Base-by-base conservation (phyloP, 2,329 filamentous ascomycete genomes). In the Seiridium unicorne region DNA sequence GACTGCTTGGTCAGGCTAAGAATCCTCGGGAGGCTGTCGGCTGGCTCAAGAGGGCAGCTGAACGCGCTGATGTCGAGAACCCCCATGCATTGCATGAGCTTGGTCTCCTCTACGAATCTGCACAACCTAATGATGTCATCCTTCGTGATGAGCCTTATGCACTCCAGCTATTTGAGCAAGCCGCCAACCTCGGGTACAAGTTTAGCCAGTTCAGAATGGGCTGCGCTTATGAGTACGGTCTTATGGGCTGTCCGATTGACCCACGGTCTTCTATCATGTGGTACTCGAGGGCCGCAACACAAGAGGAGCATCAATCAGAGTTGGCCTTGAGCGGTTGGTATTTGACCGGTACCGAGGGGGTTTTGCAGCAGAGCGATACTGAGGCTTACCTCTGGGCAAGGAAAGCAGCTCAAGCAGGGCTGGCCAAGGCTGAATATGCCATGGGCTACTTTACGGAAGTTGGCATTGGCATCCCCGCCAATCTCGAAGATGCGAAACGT, bases 391-490 rank as follows among this genome's bases (percentile, higher is more conserved):
- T 99, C 2, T 99, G 95, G 95, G 94, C 95, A 9, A 84, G 94
- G 31, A 98, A 97, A 76, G 94, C 95, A 2, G 95, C 95, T 0
- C 86, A 89, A 64, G 90, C 92, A 3, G 93, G 94, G 3, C 77
- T 97, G 44, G 88, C 92, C 6, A 99, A 98, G 80, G 95, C 95
- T 0, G 91, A 98, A 77, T 98, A 97, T 76, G 95, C 94, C 0
- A 97, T 99, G 90, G 95, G 95, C 0, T 97, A 98, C 76, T 97
- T 96, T 72, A 96, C 92, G 0, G 95, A 99, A 76, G 89, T 95
- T 54, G 95, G 95, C 10, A 98, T 99, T 67, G 95, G 95, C 36
- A 88, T 92, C 64, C 82, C 89, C 13, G 87, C 90, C 7, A 96
- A 94, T 73, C 70, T 97, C 68, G 95, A 99, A 69, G 95, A 98